Percentiles rank a stretch among this genome's conserved stretches.
phyloP scores from a whole-genome alignment of 225 moss, liverwort and hornwort species.

The Takakia lepidozioides region DNA sequence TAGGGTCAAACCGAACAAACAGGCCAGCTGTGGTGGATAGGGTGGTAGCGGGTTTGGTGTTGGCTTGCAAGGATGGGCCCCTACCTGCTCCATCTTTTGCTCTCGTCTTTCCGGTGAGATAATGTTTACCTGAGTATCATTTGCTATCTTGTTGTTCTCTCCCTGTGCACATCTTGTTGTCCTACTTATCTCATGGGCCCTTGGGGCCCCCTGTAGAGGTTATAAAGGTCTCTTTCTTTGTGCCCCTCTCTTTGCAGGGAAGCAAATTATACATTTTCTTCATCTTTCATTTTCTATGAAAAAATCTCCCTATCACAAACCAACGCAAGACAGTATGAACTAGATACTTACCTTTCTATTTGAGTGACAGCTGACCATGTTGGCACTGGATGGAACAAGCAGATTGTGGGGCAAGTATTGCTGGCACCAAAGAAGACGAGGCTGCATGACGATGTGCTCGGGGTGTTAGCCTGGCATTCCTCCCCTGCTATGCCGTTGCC shows the following conservation, averaged over 20 bases:
- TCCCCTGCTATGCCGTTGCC: constrained; percentile 71
- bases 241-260: too few species aligned
- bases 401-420: constrained; percentile 88
- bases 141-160: too few species aligned
- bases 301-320: too few species aligned
- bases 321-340: too few species aligned
- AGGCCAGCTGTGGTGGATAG: constrained; percentile 78
- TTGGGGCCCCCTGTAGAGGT: too few species aligned
- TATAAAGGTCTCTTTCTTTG: too few species aligned
- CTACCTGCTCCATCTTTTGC: constrained; percentile 86
- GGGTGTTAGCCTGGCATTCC: constrained; percentile 67
- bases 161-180: too few species aligned
- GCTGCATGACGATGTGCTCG: constrained; percentile 79
- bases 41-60: constrained; percentile 70
- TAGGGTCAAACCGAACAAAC: constrained; percentile 14
- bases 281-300: too few species aligned
- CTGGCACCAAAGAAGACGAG: constrained; percentile 59
- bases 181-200: too few species aligned
- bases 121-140: too few species aligned
- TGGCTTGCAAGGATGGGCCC: constrained; percentile 87
- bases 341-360: too few species aligned
- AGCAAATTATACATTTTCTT: too few species aligned
- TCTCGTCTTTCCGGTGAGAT: constrained; percentile 84
- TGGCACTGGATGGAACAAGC: not conserved
- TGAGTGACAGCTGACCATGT: not conserved